phyloP scores from a whole-genome alignment of 2,329 filamentous ascomycete genomes.

The Nigrospora sphaerica region DNA sequence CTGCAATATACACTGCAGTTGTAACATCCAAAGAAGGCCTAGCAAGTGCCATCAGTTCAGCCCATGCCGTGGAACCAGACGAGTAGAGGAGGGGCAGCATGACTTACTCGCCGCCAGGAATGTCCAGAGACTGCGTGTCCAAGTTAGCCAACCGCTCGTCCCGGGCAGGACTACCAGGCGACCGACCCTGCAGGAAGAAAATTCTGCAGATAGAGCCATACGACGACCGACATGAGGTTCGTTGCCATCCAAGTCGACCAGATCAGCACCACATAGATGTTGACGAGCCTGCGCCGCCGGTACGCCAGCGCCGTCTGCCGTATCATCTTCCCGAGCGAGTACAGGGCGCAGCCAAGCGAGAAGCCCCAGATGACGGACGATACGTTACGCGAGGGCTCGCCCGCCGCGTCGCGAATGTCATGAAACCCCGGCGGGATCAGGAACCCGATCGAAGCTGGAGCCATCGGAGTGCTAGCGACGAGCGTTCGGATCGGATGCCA shows the following conservation, averaged over 20 bases:
- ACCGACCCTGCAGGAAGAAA: not conserved
- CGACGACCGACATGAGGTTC: not conserved
- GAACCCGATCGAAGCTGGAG: too few species aligned
- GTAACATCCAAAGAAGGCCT: not conserved
- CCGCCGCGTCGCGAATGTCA: too few species aligned
- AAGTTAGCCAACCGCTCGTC: not conserved
- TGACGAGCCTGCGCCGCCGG: not conserved
- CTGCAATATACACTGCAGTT: conserved; percentile 1
- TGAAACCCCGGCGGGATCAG: too few species aligned
- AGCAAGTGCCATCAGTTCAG: too few species aligned
- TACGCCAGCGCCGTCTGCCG: not conserved
- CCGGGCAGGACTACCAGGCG: too few species aligned
- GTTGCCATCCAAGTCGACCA: not conserved
- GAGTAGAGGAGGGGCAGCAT: not conserved
- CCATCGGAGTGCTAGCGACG: too few species aligned
- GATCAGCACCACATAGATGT: not conserved
- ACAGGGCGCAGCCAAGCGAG: not conserved
- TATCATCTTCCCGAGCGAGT: not conserved
- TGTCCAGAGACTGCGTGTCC: not conserved
- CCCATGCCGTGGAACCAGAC: too few species aligned
- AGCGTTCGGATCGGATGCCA: too few species aligned
- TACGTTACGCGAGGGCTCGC: too few species aligned
- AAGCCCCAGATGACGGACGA: not conserved
- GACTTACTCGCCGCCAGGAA: not conserved
- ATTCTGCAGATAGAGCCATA: not conserved